phyloP scores from a whole-genome alignment of 345 rosid genomes.

The Salix exigua region DNA sequence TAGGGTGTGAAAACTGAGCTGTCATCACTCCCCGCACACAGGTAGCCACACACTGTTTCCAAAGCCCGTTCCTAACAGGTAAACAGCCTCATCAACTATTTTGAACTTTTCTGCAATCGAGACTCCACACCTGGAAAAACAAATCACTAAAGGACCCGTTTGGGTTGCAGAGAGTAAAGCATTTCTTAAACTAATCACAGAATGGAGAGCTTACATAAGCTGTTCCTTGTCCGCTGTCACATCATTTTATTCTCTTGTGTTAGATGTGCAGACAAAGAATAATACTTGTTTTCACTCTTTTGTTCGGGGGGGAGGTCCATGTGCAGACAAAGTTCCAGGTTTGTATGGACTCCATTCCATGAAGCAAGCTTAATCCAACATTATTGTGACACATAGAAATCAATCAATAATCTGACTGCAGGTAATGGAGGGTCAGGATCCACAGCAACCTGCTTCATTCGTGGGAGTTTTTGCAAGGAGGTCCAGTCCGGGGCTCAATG shows the following conservation, averaged over 20 bases:
- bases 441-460: conserved; percentile 49
- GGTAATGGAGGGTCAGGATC: conserved; percentile 32
- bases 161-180: background rate
- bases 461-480: conserved; percentile 23
- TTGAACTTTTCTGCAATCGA: conserved; percentile 15
- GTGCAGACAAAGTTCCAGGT: conserved; percentile 7
- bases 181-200: background rate
- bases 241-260: background rate
- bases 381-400: conserved; percentile 12
- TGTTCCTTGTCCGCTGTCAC: background rate
- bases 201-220: background rate
- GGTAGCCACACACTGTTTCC: conserved; percentile 10
- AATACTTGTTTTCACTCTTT: too few species aligned
- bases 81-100: conserved; percentile 7
- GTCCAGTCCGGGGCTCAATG: conserved; percentile 67
- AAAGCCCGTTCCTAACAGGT: conserved; percentile 20
- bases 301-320: background rate
- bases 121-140: background rate
- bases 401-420: conserved; percentile 34
- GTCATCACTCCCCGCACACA: conserved; percentile 18
- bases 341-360: conserved; percentile 4
- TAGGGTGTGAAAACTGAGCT: conserved; percentile 13
- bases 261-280: too few species aligned
- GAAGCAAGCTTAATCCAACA: conserved; percentile 12
- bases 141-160: background rate